phyloP scores from a whole-genome alignment of 176 grass and related monocot genomes.

The Paspalum notatum region DNA sequence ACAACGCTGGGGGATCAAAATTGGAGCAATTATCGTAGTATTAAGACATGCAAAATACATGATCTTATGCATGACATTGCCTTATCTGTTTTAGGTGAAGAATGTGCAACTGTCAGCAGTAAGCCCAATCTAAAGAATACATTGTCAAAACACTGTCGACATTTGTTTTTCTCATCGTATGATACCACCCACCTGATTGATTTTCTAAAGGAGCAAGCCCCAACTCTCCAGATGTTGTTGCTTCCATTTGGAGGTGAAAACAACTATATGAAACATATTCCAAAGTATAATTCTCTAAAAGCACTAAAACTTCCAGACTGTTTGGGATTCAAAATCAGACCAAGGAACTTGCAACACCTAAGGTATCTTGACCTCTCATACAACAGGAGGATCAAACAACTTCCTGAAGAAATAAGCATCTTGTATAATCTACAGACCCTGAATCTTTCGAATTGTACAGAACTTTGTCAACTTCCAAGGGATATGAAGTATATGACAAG shows the following conservation, averaged over 20 bases:
- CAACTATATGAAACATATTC: rapidly evolving
- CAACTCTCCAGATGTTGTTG: not conserved
- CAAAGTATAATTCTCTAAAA: not conserved
- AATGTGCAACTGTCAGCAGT: not conserved
- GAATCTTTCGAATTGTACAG: rapidly evolving
- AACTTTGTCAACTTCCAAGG: constrained; percentile 8
- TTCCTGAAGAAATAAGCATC: constrained; percentile 24
- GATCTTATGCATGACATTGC: constrained; percentile 14
- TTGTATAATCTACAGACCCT: constrained; percentile 22
- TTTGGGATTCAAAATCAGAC: not conserved
- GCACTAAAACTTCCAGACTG: not conserved
- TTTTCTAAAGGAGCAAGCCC: not conserved
- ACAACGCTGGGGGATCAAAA: not conserved
- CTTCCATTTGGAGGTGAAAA: rapidly evolving
- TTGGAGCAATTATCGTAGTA: not conserved
- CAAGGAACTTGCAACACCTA: not conserved
- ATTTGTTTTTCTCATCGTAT: not conserved
- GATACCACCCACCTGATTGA: not conserved
- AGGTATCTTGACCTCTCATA: not conserved
- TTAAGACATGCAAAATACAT: constrained; percentile 9
- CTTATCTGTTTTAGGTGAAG: not conserved
- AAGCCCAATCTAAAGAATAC: not conserved
- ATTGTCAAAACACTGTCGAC: not conserved
- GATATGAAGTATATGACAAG: constrained; percentile 47
- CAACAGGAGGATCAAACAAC: rapidly evolving